phyloP scores from a whole-genome alignment of 345 rosid genomes.

The Hibiscus syriacus region DNA sequence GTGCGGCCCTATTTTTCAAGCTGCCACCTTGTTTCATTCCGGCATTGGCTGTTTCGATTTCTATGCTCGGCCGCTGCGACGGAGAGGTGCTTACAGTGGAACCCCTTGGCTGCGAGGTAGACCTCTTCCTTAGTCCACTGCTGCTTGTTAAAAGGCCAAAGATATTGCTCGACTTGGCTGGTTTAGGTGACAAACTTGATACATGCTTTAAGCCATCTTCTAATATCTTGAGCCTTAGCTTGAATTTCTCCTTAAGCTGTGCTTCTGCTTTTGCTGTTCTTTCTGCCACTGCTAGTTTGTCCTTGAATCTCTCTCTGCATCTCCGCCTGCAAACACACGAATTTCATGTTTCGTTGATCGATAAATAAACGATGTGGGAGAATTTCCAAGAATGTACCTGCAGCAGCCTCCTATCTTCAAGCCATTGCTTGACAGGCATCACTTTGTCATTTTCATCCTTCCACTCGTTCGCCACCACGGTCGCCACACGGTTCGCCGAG shows the following conservation, averaged over 20 bases:
- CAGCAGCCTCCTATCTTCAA: constrained; percentile 74
- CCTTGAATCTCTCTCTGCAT: constrained; percentile 70
- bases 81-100: constrained; percentile 37
- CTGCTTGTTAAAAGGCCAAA: constrained; percentile 60
- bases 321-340: constrained; percentile 50
- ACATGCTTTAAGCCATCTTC: constrained; percentile 59
- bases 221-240: constrained; percentile 64
- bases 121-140: constrained; percentile 58
- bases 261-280: constrained; percentile 92
- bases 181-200: constrained; percentile 37
- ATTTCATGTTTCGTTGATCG: not conserved
- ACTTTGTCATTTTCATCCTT: constrained; percentile 89
- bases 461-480: constrained; percentile 91
- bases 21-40: constrained; percentile 16
- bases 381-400: constrained; percentile 42
- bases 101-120: constrained; percentile 60
- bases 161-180: constrained; percentile 50
- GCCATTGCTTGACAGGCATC: constrained; percentile 90
- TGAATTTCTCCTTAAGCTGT: constrained; percentile 81
- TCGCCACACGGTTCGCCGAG: constrained; percentile 71
- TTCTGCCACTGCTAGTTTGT: constrained; percentile 63
- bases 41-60: constrained; percentile 15
- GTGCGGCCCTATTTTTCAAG: constrained; percentile 24
- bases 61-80: constrained; percentile 32
- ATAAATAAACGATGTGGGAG: not conserved